These are phyloP conservation scores for Fusarium luffae DNA, from an alignment of 2,329 filamentous ascomycete genomes.

Conservation along the genomic window DNA sequence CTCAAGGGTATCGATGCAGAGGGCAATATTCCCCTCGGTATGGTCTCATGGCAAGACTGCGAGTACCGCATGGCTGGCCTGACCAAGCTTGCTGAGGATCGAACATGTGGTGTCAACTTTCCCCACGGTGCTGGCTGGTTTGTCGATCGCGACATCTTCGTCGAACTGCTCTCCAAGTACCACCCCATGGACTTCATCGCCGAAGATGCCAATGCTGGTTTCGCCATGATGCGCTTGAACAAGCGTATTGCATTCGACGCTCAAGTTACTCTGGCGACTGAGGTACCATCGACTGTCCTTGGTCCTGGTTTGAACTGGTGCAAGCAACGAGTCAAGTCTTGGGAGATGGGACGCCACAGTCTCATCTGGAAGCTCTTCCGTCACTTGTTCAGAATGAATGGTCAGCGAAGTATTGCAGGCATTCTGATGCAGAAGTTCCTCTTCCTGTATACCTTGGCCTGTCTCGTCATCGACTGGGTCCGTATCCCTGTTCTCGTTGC, in stretches of 20 bases:
- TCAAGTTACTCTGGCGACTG: neutral
- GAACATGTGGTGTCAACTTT: conserved; percentile 1
- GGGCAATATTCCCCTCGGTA: neutral
- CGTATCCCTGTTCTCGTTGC: neutral
- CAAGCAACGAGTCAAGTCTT: conserved; percentile 35
- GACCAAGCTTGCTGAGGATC: conserved; percentile 3
- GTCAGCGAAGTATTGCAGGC: neutral
- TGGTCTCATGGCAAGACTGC: conserved; percentile 10
- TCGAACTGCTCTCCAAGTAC: neutral
- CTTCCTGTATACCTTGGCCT: neutral
- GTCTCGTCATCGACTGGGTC: conserved; percentile 3
- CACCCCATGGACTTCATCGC: conserved; percentile 15
- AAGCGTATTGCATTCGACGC: conserved; percentile 5
- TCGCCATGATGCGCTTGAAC: conserved; percentile 6
- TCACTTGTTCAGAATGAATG: conserved; percentile 3
- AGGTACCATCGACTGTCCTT: conserved; percentile 7
- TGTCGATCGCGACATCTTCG: conserved; percentile 2
- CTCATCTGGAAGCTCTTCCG: conserved; percentile 13
- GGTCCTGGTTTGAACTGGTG: conserved; percentile 33
- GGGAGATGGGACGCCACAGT: conserved; percentile 34
- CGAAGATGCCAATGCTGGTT: neutral
- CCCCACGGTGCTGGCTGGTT: conserved; percentile 6
- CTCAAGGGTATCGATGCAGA: neutral
- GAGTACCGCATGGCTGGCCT: conserved; percentile 7
- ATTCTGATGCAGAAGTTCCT: conserved; percentile 3